phyloP scores from a whole-genome alignment of 345 rosid species.

The Gossypioides kirkii region DNA sequence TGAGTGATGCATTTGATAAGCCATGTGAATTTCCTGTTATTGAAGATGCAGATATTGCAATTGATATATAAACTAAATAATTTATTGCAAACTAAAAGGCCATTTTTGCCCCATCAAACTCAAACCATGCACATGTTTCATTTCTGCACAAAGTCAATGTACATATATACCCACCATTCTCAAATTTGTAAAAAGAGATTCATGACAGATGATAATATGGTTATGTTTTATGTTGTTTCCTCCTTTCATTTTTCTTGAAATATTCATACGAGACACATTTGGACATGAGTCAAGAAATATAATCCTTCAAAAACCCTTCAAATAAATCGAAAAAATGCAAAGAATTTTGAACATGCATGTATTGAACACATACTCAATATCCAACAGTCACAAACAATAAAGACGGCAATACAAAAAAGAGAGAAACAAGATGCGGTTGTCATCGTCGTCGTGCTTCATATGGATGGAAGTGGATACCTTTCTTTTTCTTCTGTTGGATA shows the following conservation, averaged over 20 bases:
- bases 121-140: neutral
- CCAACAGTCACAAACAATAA: too few relatives aligned
- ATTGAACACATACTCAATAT: too few relatives aligned
- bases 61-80: neutral
- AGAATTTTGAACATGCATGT: too few relatives aligned
- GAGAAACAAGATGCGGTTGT: neutral
- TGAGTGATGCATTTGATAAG: neutral
- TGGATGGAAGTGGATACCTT: neutral
- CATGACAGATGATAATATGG: too few relatives aligned
- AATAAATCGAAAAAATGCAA: too few relatives aligned
- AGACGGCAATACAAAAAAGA: too few relatives aligned
- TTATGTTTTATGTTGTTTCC: too few relatives aligned
- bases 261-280: too few relatives aligned
- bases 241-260: too few relatives aligned
- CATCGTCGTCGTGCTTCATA: neutral
- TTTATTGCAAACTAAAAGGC: neutral
- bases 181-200: too few relatives aligned
- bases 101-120: neutral
- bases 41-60: neutral
- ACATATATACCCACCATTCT: neutral
- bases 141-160: neutral
- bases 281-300: too few relatives aligned
- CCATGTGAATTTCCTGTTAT: neutral
- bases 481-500: neutral
- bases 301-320: too few relatives aligned